phyloP scores from a whole-genome alignment of 208 protist species.

The Trypanosoma brucei region DNA sequence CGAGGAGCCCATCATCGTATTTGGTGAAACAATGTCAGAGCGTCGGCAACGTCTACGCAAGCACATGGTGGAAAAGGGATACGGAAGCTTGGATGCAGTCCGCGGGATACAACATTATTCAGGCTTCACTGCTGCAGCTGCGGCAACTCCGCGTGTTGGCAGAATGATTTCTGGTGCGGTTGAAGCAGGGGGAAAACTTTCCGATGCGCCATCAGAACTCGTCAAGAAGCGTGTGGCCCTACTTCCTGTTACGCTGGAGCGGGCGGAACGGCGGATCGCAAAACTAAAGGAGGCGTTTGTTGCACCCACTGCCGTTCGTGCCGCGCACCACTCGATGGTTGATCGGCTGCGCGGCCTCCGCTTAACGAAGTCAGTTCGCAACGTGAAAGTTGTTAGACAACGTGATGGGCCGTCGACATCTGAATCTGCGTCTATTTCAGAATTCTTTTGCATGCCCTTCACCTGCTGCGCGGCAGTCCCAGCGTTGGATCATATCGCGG shows the following conservation, averaged over 20 bases:
- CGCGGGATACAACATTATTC: not conserved
- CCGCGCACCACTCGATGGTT: constrained; percentile 31
- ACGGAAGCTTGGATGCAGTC: constrained; percentile 14
- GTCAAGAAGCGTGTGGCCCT: constrained; percentile 39
- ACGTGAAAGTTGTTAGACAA: constrained; percentile 40
- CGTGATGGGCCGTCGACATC: not conserved
- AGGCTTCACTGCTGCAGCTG: not conserved
- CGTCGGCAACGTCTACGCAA: constrained; percentile 19
- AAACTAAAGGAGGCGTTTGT: constrained; percentile 62
- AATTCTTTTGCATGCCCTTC: constrained; percentile 68
- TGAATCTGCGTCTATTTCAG: constrained; percentile 20
- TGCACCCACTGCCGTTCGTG: constrained; percentile 22
- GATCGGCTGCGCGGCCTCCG: constrained; percentile 34
- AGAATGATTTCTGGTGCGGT: not conserved
- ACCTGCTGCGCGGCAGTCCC: constrained; percentile 45
- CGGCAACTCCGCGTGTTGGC: not conserved
- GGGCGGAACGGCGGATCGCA: constrained; percentile 38
- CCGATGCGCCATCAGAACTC: constrained; percentile 31
- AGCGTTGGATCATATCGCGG: constrained; percentile 13
- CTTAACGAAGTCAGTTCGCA: constrained; percentile 72
- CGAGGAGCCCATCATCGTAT: constrained; percentile 24
- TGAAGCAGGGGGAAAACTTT: constrained; percentile 13
- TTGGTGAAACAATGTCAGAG: constrained; percentile 18
- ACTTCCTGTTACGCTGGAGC: constrained; percentile 42
- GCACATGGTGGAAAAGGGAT: constrained; percentile 23